Conservation (phyloP, 805 yeast genomes). For the Cyberlindnera nakhonratchasimensis region DNA sequence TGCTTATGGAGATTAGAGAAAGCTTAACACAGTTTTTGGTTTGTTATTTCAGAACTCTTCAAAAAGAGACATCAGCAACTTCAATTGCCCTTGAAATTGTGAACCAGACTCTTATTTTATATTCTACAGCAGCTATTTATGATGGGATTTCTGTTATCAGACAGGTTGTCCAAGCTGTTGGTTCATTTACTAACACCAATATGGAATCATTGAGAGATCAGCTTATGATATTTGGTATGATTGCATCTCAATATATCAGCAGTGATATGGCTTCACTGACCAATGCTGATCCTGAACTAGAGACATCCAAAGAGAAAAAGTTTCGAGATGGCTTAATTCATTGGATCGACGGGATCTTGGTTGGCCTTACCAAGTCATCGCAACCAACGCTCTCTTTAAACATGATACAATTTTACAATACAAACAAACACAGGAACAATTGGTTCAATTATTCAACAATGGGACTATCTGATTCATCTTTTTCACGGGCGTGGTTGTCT, state of each 20-base stretch:
- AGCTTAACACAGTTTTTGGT: conserved; percentile 21
- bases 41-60: conserved; percentile 22
- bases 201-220: conserved; percentile 43
- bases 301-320: conserved; percentile 1
- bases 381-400: conserved; percentile 1
- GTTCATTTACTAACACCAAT: conserved; percentile 38
- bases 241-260: conserved; percentile 40
- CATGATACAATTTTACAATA: conserved; percentile 17
- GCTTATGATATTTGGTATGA: conserved; percentile 41
- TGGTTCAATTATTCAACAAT: conserved; percentile 30
- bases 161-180: conserved; percentile 36
- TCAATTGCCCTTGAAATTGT: conserved; percentile 39
- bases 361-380: background rate
- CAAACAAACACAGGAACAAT: background rate
- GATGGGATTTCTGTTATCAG: conserved; percentile 37
- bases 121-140: conserved; percentile 26
- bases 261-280: conserved; percentile 21
- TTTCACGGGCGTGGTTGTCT: conserved; percentile 39
- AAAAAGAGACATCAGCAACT: conserved; percentile 31
- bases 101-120: conserved; percentile 41
- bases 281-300: conserved; percentile 19
- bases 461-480: conserved; percentile 4
- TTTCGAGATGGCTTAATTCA: conserved; percentile 14
- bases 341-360: conserved; percentile 17
- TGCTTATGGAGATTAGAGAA: conserved; percentile 20